A percentile compares a stretch with the other conserved stretches of the same genome.
phyloP scores from a whole-genome alignment of 495 filamentous ascomycete genomes.

The Xylaria bambusicola region DNA sequence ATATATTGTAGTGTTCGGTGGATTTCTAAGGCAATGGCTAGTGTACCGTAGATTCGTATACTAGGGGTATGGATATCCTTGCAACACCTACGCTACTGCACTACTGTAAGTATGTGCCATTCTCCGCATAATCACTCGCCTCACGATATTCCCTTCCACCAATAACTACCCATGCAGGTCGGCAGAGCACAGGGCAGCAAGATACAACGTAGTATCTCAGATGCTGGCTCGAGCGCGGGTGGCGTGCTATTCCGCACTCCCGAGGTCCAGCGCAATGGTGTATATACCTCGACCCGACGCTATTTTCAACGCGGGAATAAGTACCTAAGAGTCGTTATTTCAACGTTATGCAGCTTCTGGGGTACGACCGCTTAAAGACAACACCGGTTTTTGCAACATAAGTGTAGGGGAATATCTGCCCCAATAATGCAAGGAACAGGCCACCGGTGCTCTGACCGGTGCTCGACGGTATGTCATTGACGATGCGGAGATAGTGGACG shows the following conservation, averaged over 20 bases:
- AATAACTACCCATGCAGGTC: conserved; percentile 7
- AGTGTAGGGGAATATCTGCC: background rate
- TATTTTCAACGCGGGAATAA: too few species aligned
- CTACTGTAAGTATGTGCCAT: background rate
- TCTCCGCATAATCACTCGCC: background rate
- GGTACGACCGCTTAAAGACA: too few species aligned
- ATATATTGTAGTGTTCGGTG: too few species aligned
- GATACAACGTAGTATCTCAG: background rate
- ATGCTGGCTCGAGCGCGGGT: background rate
- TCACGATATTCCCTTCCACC: background rate
- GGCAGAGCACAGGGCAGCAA: background rate
- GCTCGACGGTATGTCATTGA: background rate
- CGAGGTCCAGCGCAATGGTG: background rate
- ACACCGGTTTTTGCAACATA: background rate
- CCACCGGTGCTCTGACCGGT: background rate
- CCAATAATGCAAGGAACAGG: conserved; percentile 1
- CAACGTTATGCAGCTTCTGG: too few species aligned
- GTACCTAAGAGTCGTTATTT: too few species aligned
- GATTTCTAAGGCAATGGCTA: too few species aligned
- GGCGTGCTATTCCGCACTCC: background rate
- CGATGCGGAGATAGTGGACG: background rate
- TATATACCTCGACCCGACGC: too few species aligned
- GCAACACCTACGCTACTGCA: background rate
- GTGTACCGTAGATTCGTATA: background rate
- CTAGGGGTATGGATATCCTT: background rate